Percentiles rank a stretch among this genome's conserved stretches.
Evolutionary conservation across 2,329 filamentous ascomycete species (phyloP).

Genomic region (Colletotrichum tropicale): DNA sequence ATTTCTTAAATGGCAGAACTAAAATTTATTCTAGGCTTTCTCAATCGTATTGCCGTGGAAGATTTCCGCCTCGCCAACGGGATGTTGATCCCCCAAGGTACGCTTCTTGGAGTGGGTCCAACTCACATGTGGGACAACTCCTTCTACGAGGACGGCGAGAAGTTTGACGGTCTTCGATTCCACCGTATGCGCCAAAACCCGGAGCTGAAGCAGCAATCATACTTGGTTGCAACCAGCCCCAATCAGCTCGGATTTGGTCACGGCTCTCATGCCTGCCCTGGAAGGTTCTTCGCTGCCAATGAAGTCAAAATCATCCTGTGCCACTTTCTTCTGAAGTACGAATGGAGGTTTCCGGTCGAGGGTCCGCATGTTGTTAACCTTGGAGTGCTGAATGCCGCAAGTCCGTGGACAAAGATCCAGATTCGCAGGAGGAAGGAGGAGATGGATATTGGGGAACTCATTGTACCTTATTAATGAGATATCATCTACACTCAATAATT

Average conservation of each 20-base stretch:
- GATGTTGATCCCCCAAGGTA: fast-evolving
- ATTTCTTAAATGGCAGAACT: neutral
- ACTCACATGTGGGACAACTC: neutral
- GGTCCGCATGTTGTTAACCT: neutral
- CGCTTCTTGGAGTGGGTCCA: neutral
- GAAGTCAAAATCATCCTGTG: neutral
- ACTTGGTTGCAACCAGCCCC: neutral
- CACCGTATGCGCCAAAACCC: neutral
- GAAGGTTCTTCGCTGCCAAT: neutral
- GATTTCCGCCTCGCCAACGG: neutral
- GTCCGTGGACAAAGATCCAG: neutral
- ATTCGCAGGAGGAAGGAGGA: neutral
- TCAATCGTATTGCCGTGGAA: neutral
- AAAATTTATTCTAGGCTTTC: neutral
- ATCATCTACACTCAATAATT: neutral
- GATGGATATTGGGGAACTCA: neutral
- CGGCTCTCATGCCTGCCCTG: neutral
- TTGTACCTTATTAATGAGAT: neutral
- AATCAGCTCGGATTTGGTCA: neutral
- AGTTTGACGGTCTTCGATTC: neutral
- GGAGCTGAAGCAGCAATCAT: neutral
- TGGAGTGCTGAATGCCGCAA: neutral
- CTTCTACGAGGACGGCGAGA: neutral
- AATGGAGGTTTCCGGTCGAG: neutral
- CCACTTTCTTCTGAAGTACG: neutral